Evolutionary conservation across 2,329 filamentous ascomycete species (phyloP).

Genomic region (Cladophialophora chaetospira): DNA sequence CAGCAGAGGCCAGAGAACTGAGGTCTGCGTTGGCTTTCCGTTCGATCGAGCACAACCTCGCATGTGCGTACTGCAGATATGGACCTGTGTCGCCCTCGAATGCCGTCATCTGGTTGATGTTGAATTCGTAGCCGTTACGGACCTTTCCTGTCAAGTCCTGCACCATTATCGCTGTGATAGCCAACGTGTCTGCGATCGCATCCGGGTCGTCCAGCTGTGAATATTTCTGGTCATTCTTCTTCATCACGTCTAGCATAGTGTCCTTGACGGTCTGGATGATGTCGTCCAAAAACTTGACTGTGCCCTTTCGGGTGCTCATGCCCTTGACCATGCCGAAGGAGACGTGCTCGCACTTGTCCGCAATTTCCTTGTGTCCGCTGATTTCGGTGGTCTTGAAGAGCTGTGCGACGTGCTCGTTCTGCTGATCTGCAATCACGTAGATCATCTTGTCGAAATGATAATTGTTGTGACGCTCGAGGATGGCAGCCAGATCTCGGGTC

Average conservation of each 20-base stretch:
- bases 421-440: slow-evolving; percentile 66
- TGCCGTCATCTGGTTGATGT: slow-evolving; percentile 65
- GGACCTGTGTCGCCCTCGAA: slow-evolving; percentile 68
- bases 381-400: slow-evolving; percentile 66
- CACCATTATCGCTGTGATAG: slow-evolving; percentile 95
- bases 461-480: slow-evolving; percentile 62
- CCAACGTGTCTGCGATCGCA: slow-evolving; percentile 79
- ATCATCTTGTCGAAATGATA: slow-evolving; percentile 70
- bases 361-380: slow-evolving; percentile 62
- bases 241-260: slow-evolving; percentile 98
- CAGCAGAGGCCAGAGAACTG: slow-evolving; percentile 55
- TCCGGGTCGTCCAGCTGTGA: slow-evolving; percentile 81
- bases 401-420: slow-evolving; percentile 65
- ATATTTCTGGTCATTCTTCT: slow-evolving; percentile 86
- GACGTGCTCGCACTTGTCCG: slow-evolving; percentile 62
- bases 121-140: slow-evolving; percentile 66
- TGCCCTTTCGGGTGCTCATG: slow-evolving; percentile 67
- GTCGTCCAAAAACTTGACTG: slow-evolving; percentile 73
- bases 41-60: slow-evolving; percentile 60
- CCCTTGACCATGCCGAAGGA: slow-evolving; percentile 69
- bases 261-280: slow-evolving; percentile 80
- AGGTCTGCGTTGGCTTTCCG: slow-evolving; percentile 56
- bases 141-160: slow-evolving; percentile 96
- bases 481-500: slow-evolving; percentile 69
- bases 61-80: slow-evolving; percentile 66